phyloP scores from a whole-genome alignment of 2,329 filamentous ascomycete species.

The Fusarium paranaense region DNA sequence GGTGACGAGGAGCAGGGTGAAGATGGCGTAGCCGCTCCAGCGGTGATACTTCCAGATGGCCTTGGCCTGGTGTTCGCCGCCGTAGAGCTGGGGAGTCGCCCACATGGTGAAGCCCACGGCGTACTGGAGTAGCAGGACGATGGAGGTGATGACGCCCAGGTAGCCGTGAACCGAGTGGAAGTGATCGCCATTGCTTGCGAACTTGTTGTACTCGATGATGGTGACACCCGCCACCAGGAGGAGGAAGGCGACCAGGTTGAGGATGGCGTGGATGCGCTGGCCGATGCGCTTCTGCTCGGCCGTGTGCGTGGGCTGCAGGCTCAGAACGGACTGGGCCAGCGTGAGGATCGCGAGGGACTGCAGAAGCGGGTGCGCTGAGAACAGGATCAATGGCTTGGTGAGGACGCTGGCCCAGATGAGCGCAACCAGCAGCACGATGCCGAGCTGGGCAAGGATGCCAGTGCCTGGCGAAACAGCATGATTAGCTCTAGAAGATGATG shows the following conservation, averaged over 20 bases:
- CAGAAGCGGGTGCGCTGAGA: conserved; percentile 87
- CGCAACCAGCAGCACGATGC: conserved; percentile 78
- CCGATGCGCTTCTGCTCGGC: conserved; percentile 76
- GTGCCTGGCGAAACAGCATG: conserved; percentile 69
- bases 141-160: conserved; percentile 81
- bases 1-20: conserved; percentile 78
- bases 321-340: conserved; percentile 81
- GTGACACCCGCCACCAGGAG: conserved; percentile 73
- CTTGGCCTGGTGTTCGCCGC: conserved; percentile 83
- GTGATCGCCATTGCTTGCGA: conserved; percentile 72
- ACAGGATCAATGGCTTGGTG: conserved; percentile 77
- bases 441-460: conserved; percentile 82
- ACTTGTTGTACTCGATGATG: conserved; percentile 88
- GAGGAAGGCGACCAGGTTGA: conserved; percentile 75
- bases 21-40: conserved; percentile 77
- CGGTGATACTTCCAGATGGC: conserved; percentile 92
- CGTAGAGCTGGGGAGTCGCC: conserved; percentile 79
- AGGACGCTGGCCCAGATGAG: conserved; percentile 85
- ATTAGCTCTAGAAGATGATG: conserved; percentile 8
- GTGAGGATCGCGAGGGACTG: conserved; percentile 76
- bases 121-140: conserved; percentile 78
- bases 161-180: conserved; percentile 86
- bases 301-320: conserved; percentile 89
- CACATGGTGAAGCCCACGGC: conserved; percentile 86
- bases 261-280: conserved; percentile 71